Evolutionary conservation across 2,329 filamentous ascomycete species (phyloP).

Genomic region (Pestalotiopsis sp.): DNA sequence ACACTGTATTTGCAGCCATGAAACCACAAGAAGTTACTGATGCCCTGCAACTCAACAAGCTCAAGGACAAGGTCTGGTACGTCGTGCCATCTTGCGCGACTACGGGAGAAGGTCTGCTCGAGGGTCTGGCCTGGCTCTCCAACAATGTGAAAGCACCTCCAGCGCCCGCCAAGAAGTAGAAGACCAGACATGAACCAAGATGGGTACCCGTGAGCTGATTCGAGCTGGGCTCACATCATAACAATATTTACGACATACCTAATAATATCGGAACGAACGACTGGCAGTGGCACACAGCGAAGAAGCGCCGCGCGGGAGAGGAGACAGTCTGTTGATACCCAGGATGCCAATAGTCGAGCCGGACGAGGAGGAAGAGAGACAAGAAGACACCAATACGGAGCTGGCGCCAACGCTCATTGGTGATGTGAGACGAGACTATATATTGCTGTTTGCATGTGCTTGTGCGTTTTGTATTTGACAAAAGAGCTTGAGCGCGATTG

Average conservation of each 20-base stretch:
- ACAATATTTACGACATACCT: not conserved
- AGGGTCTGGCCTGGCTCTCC: constrained; percentile 81
- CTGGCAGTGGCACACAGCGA: not conserved
- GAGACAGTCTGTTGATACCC: not conserved
- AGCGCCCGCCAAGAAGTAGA: constrained; percentile 52
- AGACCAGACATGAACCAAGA: not conserved
- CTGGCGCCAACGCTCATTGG: not conserved
- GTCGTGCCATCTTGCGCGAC: constrained; percentile 83
- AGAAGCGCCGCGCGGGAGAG: not conserved
- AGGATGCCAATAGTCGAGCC: not conserved
- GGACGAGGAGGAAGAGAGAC: not conserved
- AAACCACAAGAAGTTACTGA: constrained; percentile 79
- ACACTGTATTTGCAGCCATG: constrained; percentile 60
- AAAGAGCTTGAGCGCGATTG: not conserved
- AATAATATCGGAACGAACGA: constrained; percentile 5
- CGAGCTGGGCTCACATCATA: constrained; percentile 6
- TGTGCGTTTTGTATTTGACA: constrained; percentile 1
- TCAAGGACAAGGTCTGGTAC: constrained; percentile 85
- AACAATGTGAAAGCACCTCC: constrained; percentile 76
- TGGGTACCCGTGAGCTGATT: not conserved
- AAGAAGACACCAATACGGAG: not conserved
- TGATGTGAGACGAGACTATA: not conserved
- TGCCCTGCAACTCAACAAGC: constrained; percentile 71
- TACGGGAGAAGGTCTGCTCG: constrained; percentile 77
- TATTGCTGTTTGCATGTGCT: constrained; percentile 1